phyloP scores from a whole-genome alignment of 148 eudicot species.

The Vaccinium corymbosum region DNA sequence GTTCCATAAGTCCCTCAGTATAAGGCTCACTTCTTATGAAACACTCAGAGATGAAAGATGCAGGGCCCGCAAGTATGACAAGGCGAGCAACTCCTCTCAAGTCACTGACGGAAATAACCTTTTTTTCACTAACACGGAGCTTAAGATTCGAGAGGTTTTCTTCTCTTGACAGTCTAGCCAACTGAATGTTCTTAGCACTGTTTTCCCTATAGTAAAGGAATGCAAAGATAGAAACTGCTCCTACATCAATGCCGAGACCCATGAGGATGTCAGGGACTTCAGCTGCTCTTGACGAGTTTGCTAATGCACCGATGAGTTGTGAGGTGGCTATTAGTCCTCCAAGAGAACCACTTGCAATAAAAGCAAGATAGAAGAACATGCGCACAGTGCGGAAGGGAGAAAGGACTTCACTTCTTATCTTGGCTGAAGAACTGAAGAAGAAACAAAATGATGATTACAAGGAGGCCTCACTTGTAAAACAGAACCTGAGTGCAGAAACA shows the following conservation, averaged over 20 bases:
- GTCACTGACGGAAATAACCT: conserved; percentile 57
- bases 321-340: conserved; percentile 77
- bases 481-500: conserved; percentile 25
- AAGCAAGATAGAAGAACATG: conserved; percentile 96
- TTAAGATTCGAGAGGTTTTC: conserved; percentile 79
- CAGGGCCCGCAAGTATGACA: conserved; percentile 78
- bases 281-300: conserved; percentile 68
- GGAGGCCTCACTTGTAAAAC: conserved; percentile 28
- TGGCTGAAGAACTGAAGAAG: conserved; percentile 79
- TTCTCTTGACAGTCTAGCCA: conserved; percentile 82
- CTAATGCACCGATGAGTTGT: conserved; percentile 61
- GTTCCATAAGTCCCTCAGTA: conserved; percentile 62
- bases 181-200: conserved; percentile 70
- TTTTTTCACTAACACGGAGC: conserved; percentile 69
- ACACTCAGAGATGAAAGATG: conserved; percentile 62
- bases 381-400: conserved; percentile 90
- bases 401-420: conserved; percentile 93
- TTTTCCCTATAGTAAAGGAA: conserved; percentile 77
- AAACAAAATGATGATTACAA: conserved; percentile 37
- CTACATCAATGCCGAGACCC: conserved; percentile 82
- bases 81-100: conserved; percentile 86
- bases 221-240: conserved; percentile 73
- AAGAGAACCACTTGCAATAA: conserved; percentile 75
- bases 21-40: conserved; percentile 66
- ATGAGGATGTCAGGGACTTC: conserved; percentile 56